Evolutionary conservation across 257 asterid genomes (phyloP).

Genomic region (Fraxinus anomala): DNA sequence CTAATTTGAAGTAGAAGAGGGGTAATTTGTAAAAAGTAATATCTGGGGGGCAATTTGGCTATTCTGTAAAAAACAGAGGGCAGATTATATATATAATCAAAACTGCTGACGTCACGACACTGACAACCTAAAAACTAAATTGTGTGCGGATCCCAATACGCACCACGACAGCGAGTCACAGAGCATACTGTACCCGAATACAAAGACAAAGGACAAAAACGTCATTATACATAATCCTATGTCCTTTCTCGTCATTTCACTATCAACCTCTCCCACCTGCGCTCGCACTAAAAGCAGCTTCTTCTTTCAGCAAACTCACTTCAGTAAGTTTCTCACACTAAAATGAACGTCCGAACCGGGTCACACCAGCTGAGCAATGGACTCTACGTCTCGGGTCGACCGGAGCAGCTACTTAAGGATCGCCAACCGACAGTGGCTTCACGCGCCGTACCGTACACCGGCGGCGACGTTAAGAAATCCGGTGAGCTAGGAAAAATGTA

Average conservation of each 20-base stretch:
- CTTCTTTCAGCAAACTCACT: conserved; percentile 12
- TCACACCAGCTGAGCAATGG: conserved; percentile 94
- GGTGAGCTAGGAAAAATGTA: conserved; percentile 92
- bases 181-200: conserved; percentile 15
- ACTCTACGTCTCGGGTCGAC: conserved; percentile 80
- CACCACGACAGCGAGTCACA: conserved; percentile 33
- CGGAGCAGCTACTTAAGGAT: conserved; percentile 69
- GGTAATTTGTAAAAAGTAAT: too few relatives aligned
- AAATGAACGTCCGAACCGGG: conserved; percentile 73
- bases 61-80: too few relatives aligned
- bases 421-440: conserved; percentile 73
- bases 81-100: too few relatives aligned
- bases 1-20: too few relatives aligned
- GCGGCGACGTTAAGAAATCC: conserved; percentile 87
- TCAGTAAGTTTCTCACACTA: not conserved
- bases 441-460: conserved; percentile 80
- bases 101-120: conserved; percentile 3
- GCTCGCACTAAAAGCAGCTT: conserved; percentile 28
- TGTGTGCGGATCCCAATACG: too few relatives aligned
- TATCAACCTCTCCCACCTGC: conserved; percentile 24
- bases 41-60: too few relatives aligned
- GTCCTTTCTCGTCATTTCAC: conserved; percentile 43
- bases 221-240: conserved; percentile 23
- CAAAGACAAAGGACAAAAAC: conserved; percentile 26
- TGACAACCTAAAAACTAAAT: too few relatives aligned